Conservation (phyloP, 768 basidiomycete genomes). For the Boletus sensibilis region DNA sequence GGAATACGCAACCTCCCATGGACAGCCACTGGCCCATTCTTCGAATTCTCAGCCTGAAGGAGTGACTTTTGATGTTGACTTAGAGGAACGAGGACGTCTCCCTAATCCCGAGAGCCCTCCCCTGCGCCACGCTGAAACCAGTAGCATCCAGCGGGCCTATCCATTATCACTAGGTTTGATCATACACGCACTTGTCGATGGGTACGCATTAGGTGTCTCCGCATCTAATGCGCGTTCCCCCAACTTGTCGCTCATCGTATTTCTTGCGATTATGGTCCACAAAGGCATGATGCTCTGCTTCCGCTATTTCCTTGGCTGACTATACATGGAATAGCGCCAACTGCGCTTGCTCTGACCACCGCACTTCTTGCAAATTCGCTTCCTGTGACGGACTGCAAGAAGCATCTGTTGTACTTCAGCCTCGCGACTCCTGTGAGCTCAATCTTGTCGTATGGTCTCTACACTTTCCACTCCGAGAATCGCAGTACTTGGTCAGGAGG, state of each 20-base stretch:
- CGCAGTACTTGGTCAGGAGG: constrained; percentile 62
- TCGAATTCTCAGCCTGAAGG: constrained; percentile 17
- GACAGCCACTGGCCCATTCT: constrained; percentile 34
- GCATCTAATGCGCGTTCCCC: constrained; percentile 43
- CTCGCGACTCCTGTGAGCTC: constrained; percentile 84
- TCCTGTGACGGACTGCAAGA: constrained; percentile 64
- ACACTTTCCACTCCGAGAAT: constrained; percentile 46
- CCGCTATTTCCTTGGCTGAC: constrained; percentile 6
- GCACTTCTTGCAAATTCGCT: constrained; percentile 79
- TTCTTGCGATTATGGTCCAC: constrained; percentile 87
- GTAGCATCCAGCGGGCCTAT: constrained; percentile 46
- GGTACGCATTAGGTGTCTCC: constrained; percentile 87
- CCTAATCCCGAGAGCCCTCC: constrained; percentile 15
- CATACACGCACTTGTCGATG: constrained; percentile 88
- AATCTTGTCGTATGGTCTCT: constrained; percentile 66
- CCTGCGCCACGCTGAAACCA: constrained; percentile 5
- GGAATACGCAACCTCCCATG: constrained; percentile 55
- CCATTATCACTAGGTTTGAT: constrained; percentile 83
- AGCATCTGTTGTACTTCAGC: constrained; percentile 75
- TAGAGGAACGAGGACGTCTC: constrained; percentile 53
- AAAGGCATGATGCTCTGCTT: constrained; percentile 55
- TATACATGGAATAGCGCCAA: constrained; percentile 62
- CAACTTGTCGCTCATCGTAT: constrained; percentile 77
- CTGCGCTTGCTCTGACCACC: constrained; percentile 84
- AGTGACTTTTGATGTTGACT: constrained; percentile 55